Evolutionary conservation across 2,329 filamentous ascomycete species (phyloP), one percentile per base, ranked within the genome.

Genomic region (Cryphonectria nitschkei): DNA sequence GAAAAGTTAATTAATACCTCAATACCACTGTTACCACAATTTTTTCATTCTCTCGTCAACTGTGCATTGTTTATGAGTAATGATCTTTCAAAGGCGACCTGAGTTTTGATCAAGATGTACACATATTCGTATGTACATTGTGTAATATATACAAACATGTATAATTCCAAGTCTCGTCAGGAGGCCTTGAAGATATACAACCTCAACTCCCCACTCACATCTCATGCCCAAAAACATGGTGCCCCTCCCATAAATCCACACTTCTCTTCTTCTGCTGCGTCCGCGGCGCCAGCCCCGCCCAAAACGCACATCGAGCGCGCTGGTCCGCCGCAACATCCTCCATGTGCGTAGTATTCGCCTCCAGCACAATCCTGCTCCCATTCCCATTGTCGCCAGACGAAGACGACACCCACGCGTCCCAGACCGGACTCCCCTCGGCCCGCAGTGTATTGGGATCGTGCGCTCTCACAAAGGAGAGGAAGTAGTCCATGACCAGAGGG

Each of bases 401-500:
- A 26, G 26, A 19, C 16, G n/a, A 65, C 6, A 60, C 79, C 81
- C 84, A 86, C 0, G 73, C 64, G 61, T 76, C 77, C 85, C 85
- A 87, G 3, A 66, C 74, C 2, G 84, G 84, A 3, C 82, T 77
- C 1, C 75, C 79, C 0, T 70, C 39, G 29, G 76, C 73, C 66
- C 79, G 76, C 60, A 80, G 72, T 11, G 73, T 56, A 68, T 85
- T 86, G 0, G 86, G 86, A 70, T 87, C 79, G 46, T 85, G 76
- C 14, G 76, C 75, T 34, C 79, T 77, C 29, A 85, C 82, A 73
- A 88, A 88, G 26, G 83, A 84, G 61, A 86, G 78, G 76, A 81
- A 86, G 75, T 87, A 87, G 64, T 78, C 78, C 83, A 85, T 85
- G 26, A 85, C 78, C 16, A 86, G 72, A 7, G 82, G 81, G 2